These are phyloP conservation scores for Malassezia japonica DNA, from an alignment of 1,284 basidiomycete genomes.

Conservation along the genomic window DNA sequence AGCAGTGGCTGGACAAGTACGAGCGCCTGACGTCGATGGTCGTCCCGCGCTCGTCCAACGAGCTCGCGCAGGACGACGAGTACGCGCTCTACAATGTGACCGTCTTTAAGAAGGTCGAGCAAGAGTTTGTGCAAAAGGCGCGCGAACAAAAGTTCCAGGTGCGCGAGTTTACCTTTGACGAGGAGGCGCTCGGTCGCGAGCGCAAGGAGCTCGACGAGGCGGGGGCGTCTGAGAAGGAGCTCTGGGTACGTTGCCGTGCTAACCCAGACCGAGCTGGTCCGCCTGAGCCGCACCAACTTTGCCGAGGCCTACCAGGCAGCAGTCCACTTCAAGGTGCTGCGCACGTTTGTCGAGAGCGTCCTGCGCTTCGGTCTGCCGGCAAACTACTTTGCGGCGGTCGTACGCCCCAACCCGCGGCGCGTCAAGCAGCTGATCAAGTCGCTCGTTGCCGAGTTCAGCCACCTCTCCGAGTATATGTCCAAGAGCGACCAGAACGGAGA, in stretches of 20 bases:
- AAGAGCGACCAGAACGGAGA: conserved; percentile 1
- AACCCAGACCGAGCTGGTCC: conserved; percentile 90
- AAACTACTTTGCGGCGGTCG: conserved; percentile 69
- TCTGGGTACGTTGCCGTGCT: no score
- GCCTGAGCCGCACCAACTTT: conserved; percentile 86
- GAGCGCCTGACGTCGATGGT: conserved; percentile 82
- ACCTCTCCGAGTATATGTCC: conserved; percentile 58
- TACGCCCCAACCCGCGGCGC: conserved; percentile 72
- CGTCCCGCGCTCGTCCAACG: conserved; percentile 79
- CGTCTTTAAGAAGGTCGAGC: conserved; percentile 79
- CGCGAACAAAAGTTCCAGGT: conserved; percentile 93
- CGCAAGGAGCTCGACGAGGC: conserved; percentile 69
- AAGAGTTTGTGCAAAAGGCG: conserved; percentile 88
- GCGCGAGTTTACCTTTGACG: conserved; percentile 87
- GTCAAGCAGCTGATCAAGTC: conserved; percentile 65
- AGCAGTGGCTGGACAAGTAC: conserved; percentile 82
- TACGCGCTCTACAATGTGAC: conserved; percentile 78
- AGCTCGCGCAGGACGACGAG: conserved; percentile 75
- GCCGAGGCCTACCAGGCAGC: conserved; percentile 91
- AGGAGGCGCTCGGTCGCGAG: conserved; percentile 72
- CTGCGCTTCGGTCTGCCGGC: conserved; percentile 90
- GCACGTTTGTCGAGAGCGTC: conserved; percentile 88
- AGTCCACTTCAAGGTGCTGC: conserved; percentile 82
- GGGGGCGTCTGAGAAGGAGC: conserved; percentile 82
- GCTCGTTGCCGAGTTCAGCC: conserved; percentile 68